phyloP scores from a whole-genome alignment of 371 early-diverging fungal species.

The Gilbertella persicaria region DNA sequence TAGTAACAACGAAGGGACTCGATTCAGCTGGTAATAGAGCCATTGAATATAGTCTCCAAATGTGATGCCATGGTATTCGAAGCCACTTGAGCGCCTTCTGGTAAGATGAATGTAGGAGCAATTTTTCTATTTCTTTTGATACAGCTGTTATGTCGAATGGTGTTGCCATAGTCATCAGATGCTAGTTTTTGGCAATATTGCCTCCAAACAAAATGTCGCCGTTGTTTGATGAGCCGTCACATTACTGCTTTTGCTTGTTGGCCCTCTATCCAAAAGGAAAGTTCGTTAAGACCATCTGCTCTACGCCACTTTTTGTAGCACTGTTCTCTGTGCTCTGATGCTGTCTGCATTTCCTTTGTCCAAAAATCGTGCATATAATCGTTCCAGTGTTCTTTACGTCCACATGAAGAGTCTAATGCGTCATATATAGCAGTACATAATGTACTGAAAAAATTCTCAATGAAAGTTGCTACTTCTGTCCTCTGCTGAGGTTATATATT shows the following conservation, averaged over 20 bases:
- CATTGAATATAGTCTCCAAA: neutral
- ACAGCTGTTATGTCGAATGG: too few relatives aligned
- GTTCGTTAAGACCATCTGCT: conserved; percentile 3
- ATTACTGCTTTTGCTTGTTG: conserved; percentile 10
- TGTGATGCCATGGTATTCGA: conserved; percentile 8
- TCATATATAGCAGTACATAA: too few relatives aligned
- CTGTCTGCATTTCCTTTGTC: neutral
- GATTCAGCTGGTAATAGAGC: neutral
- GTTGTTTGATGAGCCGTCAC: neutral
- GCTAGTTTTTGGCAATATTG: conserved; percentile 3
- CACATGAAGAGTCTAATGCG: too few relatives aligned
- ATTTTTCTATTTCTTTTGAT: too few relatives aligned
- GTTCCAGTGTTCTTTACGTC: too few relatives aligned
- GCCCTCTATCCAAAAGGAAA: conserved; percentile 8
- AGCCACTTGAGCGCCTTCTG: too few relatives aligned
- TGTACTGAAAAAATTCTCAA: too few relatives aligned
- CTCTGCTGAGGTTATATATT: too few relatives aligned
- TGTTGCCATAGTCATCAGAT: neutral
- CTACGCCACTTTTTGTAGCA: conserved; percentile 8
- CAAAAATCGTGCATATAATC: neutral
- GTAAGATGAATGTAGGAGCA: too few relatives aligned
- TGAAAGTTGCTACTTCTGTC: too few relatives aligned
- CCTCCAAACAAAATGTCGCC: conserved; percentile 10
- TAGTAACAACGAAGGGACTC: neutral
- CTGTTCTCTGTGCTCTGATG: conserved; percentile 1